A percentile compares a stretch with the other conserved stretches of the same genome.
phyloP scores from a whole-genome alignment of 768 basidiomycete genomes.

The Candolleomyces aberdarensis region DNA sequence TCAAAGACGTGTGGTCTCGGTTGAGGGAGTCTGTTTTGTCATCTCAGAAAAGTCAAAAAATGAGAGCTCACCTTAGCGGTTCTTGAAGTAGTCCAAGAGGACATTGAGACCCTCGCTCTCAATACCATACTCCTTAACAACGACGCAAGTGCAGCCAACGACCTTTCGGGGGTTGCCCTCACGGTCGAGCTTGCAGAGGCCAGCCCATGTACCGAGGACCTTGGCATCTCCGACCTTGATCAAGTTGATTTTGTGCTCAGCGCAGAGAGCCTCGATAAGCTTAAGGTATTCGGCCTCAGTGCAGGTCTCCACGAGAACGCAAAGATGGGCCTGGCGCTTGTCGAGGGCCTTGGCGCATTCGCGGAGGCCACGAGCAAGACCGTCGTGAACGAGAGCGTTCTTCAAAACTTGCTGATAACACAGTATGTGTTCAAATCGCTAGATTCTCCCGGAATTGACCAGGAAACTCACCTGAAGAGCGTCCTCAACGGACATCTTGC shows the following conservation, averaged over 20 bases:
- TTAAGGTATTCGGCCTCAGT: slow-evolving; percentile 99
- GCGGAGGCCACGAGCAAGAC: slow-evolving; percentile 95
- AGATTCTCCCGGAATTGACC: not conserved
- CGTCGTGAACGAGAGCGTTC: slow-evolving; percentile 97
- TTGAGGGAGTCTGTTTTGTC: slow-evolving; percentile 93
- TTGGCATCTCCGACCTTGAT: slow-evolving; percentile 99
- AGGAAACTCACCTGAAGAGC: slow-evolving; percentile 68
- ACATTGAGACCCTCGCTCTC: slow-evolving; percentile 96
- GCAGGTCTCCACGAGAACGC: slow-evolving; percentile 98
- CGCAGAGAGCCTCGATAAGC: slow-evolving; percentile 98
- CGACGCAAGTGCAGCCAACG: slow-evolving; percentile 90
- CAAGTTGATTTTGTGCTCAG: slow-evolving; percentile 98
- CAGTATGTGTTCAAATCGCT: slow-evolving; percentile 13
- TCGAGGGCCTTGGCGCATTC: slow-evolving; percentile 98
- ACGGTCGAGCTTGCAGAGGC: slow-evolving; percentile 99
- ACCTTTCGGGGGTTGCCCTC: slow-evolving; percentile 98
- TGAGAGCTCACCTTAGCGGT: slow-evolving; percentile 56
- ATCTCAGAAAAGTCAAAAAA: slow-evolving; percentile 41
- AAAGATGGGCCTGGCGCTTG: slow-evolving; percentile 97
- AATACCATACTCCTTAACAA: slow-evolving; percentile 95
- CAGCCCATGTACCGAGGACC: slow-evolving; percentile 97
- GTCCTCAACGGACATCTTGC: slow-evolving; percentile 94
- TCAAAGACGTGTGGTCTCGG: slow-evolving; percentile 66
- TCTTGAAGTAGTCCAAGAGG: slow-evolving; percentile 95
- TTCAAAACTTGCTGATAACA: slow-evolving; percentile 88